These are phyloP conservation scores for Plasmodium adleri DNA, from an alignment of 169 alveolate species.

Conservation along the genomic window DNA sequence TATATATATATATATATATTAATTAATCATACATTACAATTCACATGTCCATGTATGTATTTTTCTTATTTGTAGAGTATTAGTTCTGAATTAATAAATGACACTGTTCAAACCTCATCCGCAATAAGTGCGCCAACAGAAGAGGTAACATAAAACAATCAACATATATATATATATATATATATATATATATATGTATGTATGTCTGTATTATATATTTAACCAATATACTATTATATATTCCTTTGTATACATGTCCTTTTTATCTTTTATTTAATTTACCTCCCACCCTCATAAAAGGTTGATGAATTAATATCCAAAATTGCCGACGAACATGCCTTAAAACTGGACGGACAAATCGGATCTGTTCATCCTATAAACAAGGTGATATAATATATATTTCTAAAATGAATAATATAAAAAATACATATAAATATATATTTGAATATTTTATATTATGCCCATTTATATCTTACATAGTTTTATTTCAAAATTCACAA, in stretches of 20 bases:
- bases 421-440: not conserved
- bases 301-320: constrained; percentile 64
- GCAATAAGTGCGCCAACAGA: constrained; percentile 70
- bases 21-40: not conserved
- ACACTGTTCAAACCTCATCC: constrained; percentile 66
- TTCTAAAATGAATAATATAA: not conserved
- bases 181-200: too few relatives aligned
- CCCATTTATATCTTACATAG: too few relatives aligned
- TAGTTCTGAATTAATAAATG: constrained; percentile 51
- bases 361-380: constrained; percentile 63
- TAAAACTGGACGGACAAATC: constrained; percentile 52
- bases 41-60: not conserved
- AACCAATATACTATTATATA: not conserved
- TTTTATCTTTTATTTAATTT: constrained; percentile 12
- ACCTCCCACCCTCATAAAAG: not conserved
- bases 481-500: too few relatives aligned
- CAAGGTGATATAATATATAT: constrained; percentile 17
- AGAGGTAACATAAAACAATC: constrained; percentile 22
- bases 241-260: not conserved
- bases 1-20: not conserved
- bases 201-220: too few relatives aligned
- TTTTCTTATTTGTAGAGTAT: constrained; percentile 24
- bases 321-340: constrained; percentile 74
- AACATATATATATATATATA: too few relatives aligned
- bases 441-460: not conserved